Evolutionary conservation across 31 red algal genomes (phyloP).

Genomic region (Asparagopsis taxiformis): DNA sequence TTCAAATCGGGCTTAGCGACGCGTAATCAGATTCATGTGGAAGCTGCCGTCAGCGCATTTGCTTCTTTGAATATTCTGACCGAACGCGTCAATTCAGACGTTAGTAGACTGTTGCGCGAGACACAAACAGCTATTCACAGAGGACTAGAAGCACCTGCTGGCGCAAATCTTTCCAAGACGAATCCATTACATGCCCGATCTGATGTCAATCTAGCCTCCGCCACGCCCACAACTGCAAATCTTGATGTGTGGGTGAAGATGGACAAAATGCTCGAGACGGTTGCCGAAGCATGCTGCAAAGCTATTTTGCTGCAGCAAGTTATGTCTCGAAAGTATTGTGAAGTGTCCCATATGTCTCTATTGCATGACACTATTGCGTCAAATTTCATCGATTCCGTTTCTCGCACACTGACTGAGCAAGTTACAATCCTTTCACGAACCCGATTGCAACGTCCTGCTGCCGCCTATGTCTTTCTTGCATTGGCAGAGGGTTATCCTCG

Average conservation of each 20-base stretch:
- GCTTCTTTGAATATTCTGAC: slow-evolving; percentile 33
- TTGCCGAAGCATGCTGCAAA: slow-evolving; percentile 44
- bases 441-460: slow-evolving; percentile 23
- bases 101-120: slow-evolving; percentile 51
- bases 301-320: slow-evolving; percentile 56
- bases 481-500: slow-evolving; percentile 45
- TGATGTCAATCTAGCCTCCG: background rate
- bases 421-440: slow-evolving; percentile 28
- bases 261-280: slow-evolving; percentile 41
- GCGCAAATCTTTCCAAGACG: too few species aligned
- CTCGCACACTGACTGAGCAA: slow-evolving; percentile 28
- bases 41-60: slow-evolving; percentile 43
- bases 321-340: slow-evolving; percentile 37
- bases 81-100: slow-evolving; percentile 47
- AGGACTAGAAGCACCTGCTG: slow-evolving; percentile 40
- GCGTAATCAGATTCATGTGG: slow-evolving; percentile 39
- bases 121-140: slow-evolving; percentile 49
- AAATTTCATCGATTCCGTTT: slow-evolving; percentile 37
- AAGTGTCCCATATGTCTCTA: slow-evolving; percentile 29
- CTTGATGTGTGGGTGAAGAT: slow-evolving; percentile 58
- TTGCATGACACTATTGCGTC: slow-evolving; percentile 44
- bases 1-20: slow-evolving; percentile 47
- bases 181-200: too few species aligned
- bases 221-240: slow-evolving; percentile 6
- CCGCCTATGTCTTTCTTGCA: slow-evolving; percentile 50